Percentiles rank a stretch among this genome's conserved stretches.
Evolutionary conservation across 2,329 filamentous ascomycete species (phyloP).

Genomic region (Chaetomium sp.): DNA sequence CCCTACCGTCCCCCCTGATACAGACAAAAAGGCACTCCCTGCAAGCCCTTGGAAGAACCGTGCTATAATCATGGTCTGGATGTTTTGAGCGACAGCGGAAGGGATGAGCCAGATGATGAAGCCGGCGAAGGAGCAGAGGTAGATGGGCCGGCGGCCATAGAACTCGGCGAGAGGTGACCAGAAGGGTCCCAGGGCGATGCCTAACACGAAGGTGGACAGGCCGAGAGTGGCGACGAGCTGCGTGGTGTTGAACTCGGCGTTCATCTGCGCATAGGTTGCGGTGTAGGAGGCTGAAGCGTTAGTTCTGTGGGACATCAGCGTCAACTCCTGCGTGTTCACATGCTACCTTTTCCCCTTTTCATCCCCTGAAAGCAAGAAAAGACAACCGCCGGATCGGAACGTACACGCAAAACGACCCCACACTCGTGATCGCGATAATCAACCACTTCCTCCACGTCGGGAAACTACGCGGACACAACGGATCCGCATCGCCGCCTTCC

Average conservation of each 20-base stretch:
- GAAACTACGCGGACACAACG: conserved; percentile 67
- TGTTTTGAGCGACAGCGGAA: conserved; percentile 72
- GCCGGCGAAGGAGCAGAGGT: conserved; percentile 64
- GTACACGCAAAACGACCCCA: conserved; percentile 76
- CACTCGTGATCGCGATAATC: conserved; percentile 67
- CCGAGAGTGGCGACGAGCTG: conserved; percentile 71
- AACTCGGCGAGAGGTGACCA: conserved; percentile 65
- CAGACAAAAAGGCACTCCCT: conserved; percentile 61
- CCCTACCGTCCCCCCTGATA: conserved; percentile 79
- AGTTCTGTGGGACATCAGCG: conserved; percentile 47
- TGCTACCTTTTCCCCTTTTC: not conserved
- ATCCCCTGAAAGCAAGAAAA: not conserved
- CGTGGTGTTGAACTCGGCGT: conserved; percentile 65
- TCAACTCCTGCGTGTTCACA: not conserved
- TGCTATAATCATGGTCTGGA: conserved; percentile 69
- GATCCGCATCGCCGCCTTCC: conserved; percentile 62
- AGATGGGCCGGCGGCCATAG: conserved; percentile 76
- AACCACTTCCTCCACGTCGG: conserved; percentile 64
- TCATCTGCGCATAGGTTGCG: conserved; percentile 70
- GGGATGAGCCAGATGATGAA: conserved; percentile 79
- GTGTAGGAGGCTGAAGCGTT: conserved; percentile 87
- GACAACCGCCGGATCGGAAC: conserved; percentile 26
- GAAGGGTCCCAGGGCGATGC: conserved; percentile 58
- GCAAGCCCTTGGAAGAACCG: conserved; percentile 73
- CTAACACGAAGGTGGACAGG: conserved; percentile 75